Evolutionary conservation across 169 alveolate genomes (phyloP), one percentile per base, ranked within the genome.

Genomic region (Cryptosporidium xiaoi): DNA sequence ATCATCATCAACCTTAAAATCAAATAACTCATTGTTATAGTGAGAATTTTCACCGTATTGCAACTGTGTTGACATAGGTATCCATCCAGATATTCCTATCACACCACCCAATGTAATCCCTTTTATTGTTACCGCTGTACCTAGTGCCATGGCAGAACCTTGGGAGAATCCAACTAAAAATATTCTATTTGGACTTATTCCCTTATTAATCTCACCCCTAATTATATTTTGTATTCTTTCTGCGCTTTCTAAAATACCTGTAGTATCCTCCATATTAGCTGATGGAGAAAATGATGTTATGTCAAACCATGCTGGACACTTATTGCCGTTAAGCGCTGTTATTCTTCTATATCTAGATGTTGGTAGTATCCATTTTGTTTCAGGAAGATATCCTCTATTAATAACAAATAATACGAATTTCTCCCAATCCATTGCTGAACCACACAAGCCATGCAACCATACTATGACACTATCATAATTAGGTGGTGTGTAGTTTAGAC

Each of bases 271-370:
- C 27, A 69, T 33, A 60, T 77, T 58, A 16, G 40, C 64, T 6
- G 48, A 7, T 44, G 58, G 65, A 0, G 69, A 60, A 60, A 77
- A 77, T 16, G 77, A 60, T 1, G 36, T 31, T 16, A 77, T 77
- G 27, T 62, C 77, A 62, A 77, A 77, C 87, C 87, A 77, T 20
- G 87, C 87, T 6, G 87, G 71, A 16, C 87, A 60, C 27, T 60
- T 36, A 34, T 34, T 77, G 3, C 87, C 87, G 40, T 77, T 46
- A 16, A 60, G 12, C 0, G 71, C 69, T 18, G 87, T 46, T 13
- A 77, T 62, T 29, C 20, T 33, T 18, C 87, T 56, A 40, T 34
- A 62, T 20, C 31, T 56, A 27, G 87, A 34, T 33, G 87, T 60
- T 13, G 71, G 87, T 36, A 77, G 20, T 16, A 77, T 77, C 87